These are phyloP conservation scores for Endoconidiophora polonica DNA, from an alignment of 2,329 filamentous ascomycete species.

Conservation along the genomic window DNA sequence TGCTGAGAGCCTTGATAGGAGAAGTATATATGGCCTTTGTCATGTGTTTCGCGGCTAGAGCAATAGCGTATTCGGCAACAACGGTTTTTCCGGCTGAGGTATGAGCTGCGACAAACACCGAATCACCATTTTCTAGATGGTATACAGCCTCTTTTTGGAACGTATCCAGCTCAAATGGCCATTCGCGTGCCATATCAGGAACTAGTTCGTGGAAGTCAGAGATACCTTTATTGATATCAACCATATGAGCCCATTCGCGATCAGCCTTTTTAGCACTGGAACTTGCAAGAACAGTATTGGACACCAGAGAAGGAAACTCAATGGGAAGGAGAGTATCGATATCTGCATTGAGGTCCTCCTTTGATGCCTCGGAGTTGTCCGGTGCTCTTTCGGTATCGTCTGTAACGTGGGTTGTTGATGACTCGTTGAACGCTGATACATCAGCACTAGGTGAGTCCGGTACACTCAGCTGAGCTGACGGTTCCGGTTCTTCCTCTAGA, in stretches of 20 bases:
- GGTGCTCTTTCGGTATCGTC: constrained; percentile 18
- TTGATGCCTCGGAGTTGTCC: constrained; percentile 14
- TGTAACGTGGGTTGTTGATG: not conserved
- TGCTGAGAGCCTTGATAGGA: constrained; percentile 94
- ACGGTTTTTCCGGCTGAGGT: constrained; percentile 97
- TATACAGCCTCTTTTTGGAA: constrained; percentile 99
- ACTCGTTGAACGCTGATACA: constrained; percentile 4
- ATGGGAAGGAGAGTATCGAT: constrained; percentile 81
- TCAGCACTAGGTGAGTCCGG: too few relatives aligned
- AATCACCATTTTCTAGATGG: constrained; percentile 89
- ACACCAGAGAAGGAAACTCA: constrained; percentile 83
- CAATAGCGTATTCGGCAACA: constrained; percentile 94
- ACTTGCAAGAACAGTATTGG: constrained; percentile 58
- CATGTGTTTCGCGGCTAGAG: constrained; percentile 94
- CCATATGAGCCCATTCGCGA: constrained; percentile 95
- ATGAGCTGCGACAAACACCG: constrained; percentile 93
- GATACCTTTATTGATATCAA: constrained; percentile 84
- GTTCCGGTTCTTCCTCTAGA: constrained; percentile 31
- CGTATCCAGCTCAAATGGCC: constrained; percentile 92
- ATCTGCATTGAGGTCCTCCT: constrained; percentile 20
- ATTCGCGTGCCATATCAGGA: constrained; percentile 88
- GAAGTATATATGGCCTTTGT: constrained; percentile 99
- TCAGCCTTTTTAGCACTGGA: constrained; percentile 58
- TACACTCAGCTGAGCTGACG: constrained; percentile 14
- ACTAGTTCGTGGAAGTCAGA: constrained; percentile 88